Percentiles rank a stretch among this genome's conserved stretches.
phyloP scores from a whole-genome alignment of 2,329 filamentous ascomycete genomes.

The Pseudopithomyces chartarum region DNA sequence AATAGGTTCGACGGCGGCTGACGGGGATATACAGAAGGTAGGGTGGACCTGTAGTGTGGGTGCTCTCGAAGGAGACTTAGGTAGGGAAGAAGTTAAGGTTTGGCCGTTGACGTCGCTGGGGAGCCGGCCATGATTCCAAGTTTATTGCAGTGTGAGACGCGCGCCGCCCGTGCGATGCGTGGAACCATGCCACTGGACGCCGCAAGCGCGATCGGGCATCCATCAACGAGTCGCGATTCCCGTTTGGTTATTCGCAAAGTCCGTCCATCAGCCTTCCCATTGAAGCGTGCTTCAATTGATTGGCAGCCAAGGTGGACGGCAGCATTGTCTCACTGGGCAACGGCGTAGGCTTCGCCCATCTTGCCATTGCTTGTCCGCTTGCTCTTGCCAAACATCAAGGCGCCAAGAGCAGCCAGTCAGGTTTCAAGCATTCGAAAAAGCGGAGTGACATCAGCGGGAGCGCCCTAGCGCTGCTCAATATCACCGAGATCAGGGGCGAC shows the following conservation, averaged over 20 bases:
- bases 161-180: conserved; percentile 6
- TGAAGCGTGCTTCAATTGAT: no score
- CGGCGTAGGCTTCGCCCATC: conserved; percentile 1
- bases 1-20: neutral
- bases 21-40: neutral
- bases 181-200: neutral
- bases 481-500: neutral
- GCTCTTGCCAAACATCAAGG: neutral
- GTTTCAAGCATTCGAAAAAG: conserved; percentile 1
- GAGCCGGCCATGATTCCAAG: conserved; percentile 7
- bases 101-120: conserved; percentile 3
- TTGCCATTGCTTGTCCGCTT: conserved; percentile 6
- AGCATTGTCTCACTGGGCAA: neutral
- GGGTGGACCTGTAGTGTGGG: neutral
- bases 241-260: neutral
- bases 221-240: neutral
- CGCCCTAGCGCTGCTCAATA: neutral
- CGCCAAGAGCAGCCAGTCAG: conserved; percentile 4
- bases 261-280: neutral
- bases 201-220: conserved; percentile 2
- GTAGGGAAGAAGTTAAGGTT: neutral
- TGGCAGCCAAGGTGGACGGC: no score
- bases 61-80: neutral
- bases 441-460: conserved; percentile 6
- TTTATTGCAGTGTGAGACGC: conserved; percentile 1